These are phyloP conservation scores for Salix arbutifolia DNA, from an alignment of 345 rosid genomes.

Conservation along the genomic window DNA sequence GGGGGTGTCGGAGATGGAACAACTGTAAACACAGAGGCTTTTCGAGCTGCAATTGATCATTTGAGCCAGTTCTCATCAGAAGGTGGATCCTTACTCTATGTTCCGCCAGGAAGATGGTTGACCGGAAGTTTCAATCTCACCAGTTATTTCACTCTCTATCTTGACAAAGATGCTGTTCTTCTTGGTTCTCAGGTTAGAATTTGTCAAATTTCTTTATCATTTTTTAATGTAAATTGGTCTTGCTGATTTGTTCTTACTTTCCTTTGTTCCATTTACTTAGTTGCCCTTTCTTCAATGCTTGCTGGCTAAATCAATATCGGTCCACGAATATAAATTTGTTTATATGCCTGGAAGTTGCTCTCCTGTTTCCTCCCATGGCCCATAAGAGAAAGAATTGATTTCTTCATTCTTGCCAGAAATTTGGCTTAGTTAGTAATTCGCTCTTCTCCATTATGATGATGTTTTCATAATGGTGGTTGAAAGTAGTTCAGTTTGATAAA, in stretches of 20 bases:
- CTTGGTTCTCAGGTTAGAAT: constrained; percentile 40
- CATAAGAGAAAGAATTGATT: background rate
- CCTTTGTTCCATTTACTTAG: background rate
- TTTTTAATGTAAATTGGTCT: background rate
- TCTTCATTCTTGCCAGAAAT: background rate
- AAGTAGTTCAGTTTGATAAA: background rate
- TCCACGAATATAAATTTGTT: background rate
- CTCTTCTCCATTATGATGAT: background rate
- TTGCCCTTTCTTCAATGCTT: background rate
- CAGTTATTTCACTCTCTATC: constrained; percentile 44
- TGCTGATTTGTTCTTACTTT: background rate
- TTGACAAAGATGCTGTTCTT: constrained; percentile 38
- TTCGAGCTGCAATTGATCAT: constrained; percentile 34
- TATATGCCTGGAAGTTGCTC: background rate
- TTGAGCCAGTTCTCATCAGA: constrained; percentile 27
- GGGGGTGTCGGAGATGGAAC: constrained; percentile 42
- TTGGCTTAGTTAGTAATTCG: background rate
- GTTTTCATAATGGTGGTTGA: background rate
- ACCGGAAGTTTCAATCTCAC: constrained; percentile 46
- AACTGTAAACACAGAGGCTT: constrained; percentile 41
- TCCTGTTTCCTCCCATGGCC: background rate
- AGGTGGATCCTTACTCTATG: constrained; percentile 41
- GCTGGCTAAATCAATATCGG: background rate
- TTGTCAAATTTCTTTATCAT: background rate
- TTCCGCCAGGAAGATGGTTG: constrained; percentile 48